Percentiles rank a stretch among this genome's conserved stretches.
Evolutionary conservation across 345 rosid genomes (phyloP).

Genomic region (Acer negundo): DNA sequence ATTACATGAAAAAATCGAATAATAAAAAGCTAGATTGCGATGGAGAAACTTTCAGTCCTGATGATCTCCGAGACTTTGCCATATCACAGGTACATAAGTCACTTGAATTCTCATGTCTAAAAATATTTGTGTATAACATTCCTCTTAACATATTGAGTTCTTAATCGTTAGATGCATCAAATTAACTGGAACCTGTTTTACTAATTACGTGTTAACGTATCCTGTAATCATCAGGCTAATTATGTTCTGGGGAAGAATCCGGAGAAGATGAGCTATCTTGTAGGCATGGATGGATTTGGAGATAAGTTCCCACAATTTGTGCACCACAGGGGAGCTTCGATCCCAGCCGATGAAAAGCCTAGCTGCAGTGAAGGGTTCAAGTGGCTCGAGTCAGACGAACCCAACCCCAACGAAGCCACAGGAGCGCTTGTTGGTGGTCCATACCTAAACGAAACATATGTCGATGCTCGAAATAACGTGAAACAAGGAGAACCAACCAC

Average conservation of each 20-base stretch:
- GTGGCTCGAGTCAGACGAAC: conserved; percentile 61
- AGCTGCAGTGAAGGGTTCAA: conserved; percentile 75
- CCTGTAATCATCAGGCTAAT: conserved; percentile 68
- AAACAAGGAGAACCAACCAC: conserved; percentile 86
- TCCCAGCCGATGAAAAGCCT: conserved; percentile 67
- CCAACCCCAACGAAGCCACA: conserved; percentile 78
- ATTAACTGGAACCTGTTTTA: too few relatives aligned
- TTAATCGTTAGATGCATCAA: too few relatives aligned
- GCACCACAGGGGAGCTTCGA: conserved; percentile 98
- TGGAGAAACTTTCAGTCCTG: conserved; percentile 59
- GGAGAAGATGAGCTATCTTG: conserved; percentile 71
- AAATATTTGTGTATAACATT: too few relatives aligned
- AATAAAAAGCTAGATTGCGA: conserved; percentile 58
- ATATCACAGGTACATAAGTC: conserved; percentile 64
- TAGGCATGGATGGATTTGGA: conserved; percentile 60
- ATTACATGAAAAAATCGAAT: conserved; percentile 84
- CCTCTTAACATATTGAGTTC: too few relatives aligned
- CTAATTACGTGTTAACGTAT: too few relatives aligned
- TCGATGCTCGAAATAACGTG: conserved; percentile 66
- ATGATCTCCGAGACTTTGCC: conserved; percentile 85
- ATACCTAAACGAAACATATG: conserved; percentile 69
- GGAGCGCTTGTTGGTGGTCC: conserved; percentile 97
- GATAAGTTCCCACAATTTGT: conserved; percentile 71
- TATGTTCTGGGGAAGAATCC: conserved; percentile 87
- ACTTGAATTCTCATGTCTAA: background rate